A percentile compares a stretch with the other conserved stretches of the same genome.
These are phyloP conservation scores for Colletotrichum lini DNA, from an alignment of 2,329 filamentous ascomycete genomes.

Conservation along the genomic window DNA sequence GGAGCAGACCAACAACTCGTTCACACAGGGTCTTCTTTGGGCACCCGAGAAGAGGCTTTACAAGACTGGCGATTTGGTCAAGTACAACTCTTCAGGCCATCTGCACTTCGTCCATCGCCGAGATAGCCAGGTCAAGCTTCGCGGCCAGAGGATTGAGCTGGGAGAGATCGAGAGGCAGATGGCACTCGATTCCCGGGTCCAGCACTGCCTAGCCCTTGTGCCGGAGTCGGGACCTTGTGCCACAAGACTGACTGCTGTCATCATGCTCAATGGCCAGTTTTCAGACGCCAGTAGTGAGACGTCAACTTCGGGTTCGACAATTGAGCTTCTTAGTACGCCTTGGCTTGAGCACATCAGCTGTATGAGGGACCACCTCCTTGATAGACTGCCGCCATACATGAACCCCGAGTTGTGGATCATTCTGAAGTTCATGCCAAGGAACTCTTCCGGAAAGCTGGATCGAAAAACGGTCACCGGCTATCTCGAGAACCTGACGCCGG, in stretches of 20 bases:
- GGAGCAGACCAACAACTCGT: slow-evolving; percentile 73
- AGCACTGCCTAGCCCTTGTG: slow-evolving; percentile 20
- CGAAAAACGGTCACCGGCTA: slow-evolving; percentile 55
- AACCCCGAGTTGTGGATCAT: slow-evolving; percentile 62
- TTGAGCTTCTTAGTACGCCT: not conserved
- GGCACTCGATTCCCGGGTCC: not conserved
- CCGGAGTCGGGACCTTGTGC: slow-evolving; percentile 26
- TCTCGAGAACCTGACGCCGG: slow-evolving; percentile 13
- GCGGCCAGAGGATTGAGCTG: slow-evolving; percentile 84
- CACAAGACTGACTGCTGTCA: not conserved
- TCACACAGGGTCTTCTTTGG: slow-evolving; percentile 76
- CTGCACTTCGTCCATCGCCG: slow-evolving; percentile 80
- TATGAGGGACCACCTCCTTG: slow-evolving; percentile 26
- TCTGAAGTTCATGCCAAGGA: slow-evolving; percentile 57
- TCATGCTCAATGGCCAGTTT: not conserved
- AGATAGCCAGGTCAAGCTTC: slow-evolving; percentile 86
- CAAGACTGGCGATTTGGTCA: slow-evolving; percentile 84
- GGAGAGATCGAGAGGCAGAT: slow-evolving; percentile 75
- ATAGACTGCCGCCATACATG: slow-evolving; percentile 60
- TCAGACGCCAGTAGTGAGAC: too few relatives aligned
- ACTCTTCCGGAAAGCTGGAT: slow-evolving; percentile 64
- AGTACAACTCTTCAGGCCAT: slow-evolving; percentile 82
- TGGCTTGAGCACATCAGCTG: slow-evolving; percentile 16
- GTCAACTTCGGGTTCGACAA: not conserved
- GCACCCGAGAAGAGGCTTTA: slow-evolving; percentile 76